phyloP scores from a whole-genome alignment of 495 filamentous ascomycete species.

The Penicillium samsonianum region DNA sequence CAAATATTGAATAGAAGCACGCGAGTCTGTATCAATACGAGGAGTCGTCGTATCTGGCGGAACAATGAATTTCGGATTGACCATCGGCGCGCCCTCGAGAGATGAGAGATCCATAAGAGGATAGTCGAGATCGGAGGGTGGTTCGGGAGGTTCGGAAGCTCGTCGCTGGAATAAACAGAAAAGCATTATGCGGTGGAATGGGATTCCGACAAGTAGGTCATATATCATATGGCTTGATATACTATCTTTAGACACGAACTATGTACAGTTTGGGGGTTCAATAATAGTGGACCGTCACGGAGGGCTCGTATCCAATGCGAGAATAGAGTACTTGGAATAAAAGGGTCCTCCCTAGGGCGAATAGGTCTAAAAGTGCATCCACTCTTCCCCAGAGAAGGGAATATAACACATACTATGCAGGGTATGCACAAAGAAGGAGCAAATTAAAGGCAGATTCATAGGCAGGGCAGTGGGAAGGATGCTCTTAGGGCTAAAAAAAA shows the following conservation, averaged over 20 bases:
- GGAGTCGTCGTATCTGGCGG: constrained; percentile 2
- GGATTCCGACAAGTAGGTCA: not conserved
- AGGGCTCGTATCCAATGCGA: constrained; percentile 20
- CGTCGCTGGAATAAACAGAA: constrained; percentile 1
- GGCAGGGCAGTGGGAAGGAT: not conserved
- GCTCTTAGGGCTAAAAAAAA: not conserved
- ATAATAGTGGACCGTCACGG: constrained; percentile 17
- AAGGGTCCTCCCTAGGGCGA: not conserved
- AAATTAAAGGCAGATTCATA: not conserved
- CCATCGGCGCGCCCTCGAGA: constrained; percentile 40
- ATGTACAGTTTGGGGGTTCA: constrained; percentile 12
- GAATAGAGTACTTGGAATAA: not conserved
- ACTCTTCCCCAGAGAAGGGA: not conserved
- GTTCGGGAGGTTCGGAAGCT: not conserved
- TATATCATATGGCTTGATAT: not conserved
- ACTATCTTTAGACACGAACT: constrained; percentile 21
- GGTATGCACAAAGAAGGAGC: not conserved
- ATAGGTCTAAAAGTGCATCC: not conserved
- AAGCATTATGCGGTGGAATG: constrained; percentile 4
- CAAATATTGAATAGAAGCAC: constrained; percentile 17
- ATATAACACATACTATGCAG: not conserved
- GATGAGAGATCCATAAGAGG: constrained; percentile 40
- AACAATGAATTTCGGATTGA: constrained; percentile 19
- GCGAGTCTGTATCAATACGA: constrained; percentile 9
- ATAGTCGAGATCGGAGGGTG: not conserved